Conservation (phyloP, 345 rosid genomes). For the Citrus australasica region DNA sequence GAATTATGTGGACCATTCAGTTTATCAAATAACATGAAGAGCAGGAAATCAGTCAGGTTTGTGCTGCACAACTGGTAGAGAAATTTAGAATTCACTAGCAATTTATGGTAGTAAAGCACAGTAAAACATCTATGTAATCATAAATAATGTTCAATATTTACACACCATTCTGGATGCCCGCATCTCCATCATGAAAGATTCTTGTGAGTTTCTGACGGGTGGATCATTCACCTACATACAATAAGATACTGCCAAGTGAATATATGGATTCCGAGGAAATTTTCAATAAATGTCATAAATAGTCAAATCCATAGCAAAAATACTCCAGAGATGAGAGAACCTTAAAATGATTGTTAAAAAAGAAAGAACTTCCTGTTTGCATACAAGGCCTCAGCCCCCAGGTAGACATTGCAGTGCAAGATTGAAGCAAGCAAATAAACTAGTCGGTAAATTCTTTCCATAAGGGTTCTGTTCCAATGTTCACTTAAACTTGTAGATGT, state of each 20-base stretch:
- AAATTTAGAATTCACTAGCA: neutral
- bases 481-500: neutral
- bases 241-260: slow-evolving; percentile 5
- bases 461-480: neutral
- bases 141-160: neutral
- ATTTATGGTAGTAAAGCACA: neutral
- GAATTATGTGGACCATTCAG: neutral
- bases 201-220: slow-evolving; percentile 79
- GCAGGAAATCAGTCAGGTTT: neutral
- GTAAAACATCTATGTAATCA: neutral
- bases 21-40: neutral
- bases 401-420: neutral
- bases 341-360: neutral
- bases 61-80: neutral
- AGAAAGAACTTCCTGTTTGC: neutral
- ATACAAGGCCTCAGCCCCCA: neutral
- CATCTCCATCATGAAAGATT: slow-evolving; percentile 94
- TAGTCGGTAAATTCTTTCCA: neutral
- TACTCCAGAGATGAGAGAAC: neutral
- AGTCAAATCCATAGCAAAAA: neutral
- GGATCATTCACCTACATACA: slow-evolving; percentile 63
- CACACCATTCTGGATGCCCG: slow-evolving; percentile 90
- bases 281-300: neutral
- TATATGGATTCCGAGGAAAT: neutral
- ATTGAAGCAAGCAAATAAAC: neutral